Evolutionary conservation across 2,329 filamentous ascomycete species (phyloP).

Genomic region (Knoxdaviesia capensis): DNA sequence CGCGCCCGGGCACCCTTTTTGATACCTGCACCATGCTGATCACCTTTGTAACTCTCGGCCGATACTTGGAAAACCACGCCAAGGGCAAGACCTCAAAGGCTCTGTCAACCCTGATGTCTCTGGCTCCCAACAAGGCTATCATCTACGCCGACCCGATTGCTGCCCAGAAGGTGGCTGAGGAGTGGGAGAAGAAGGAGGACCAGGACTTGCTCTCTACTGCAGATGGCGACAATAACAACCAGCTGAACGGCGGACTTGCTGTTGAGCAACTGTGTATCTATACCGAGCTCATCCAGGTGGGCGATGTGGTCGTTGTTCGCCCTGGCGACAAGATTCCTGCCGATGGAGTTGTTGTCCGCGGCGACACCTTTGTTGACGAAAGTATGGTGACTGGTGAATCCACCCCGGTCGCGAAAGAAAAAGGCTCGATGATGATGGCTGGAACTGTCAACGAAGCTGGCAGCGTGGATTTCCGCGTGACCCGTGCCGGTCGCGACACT

Average conservation of each 20-base stretch:
- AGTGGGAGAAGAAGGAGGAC: conserved; percentile 30
- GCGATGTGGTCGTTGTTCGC: conserved; percentile 79
- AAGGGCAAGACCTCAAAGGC: conserved; percentile 95
- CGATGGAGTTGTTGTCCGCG: conserved; percentile 69
- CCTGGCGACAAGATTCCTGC: conserved; percentile 95
- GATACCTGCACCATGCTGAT: conserved; percentile 98
- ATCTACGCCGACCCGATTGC: conserved; percentile 93
- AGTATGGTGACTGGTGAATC: conserved; percentile 98
- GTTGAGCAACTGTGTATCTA: conserved; percentile 65
- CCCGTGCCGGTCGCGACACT: conserved; percentile 79
- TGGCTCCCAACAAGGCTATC: conserved; percentile 89
- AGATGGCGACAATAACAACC: conserved; percentile 16
- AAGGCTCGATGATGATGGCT: conserved; percentile 63
- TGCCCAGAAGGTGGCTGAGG: conserved; percentile 72
- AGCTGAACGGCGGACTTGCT: conserved; percentile 35
- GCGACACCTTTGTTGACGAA: conserved; percentile 87
- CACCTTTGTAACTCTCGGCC: conserved; percentile 79
- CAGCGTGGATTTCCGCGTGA: conserved; percentile 79
- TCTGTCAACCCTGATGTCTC: conserved; percentile 80
- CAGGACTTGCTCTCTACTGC: conserved; percentile 1
- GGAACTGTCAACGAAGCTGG: conserved; percentile 93
- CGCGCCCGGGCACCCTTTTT: conserved; percentile 72
- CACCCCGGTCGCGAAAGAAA: conserved; percentile 80
- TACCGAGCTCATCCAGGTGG: conserved; percentile 83
- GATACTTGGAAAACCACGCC: conserved; percentile 81